phyloP scores from a whole-genome alignment of 176 grass and related monocot genomes.

The Triticum urartu region DNA sequence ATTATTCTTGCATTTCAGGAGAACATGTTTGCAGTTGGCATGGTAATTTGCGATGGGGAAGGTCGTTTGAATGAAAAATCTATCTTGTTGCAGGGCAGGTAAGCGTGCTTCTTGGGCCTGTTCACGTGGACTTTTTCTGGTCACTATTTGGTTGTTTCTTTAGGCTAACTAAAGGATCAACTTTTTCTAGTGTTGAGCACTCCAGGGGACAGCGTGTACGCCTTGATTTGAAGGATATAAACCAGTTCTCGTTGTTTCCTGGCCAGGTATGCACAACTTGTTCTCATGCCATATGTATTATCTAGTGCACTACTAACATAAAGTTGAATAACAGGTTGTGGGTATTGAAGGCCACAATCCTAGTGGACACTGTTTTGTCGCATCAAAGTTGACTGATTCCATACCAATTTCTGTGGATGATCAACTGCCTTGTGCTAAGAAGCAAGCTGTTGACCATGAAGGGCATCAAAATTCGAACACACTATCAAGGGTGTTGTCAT shows the following conservation, averaged over 20 bases:
- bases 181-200: conserved; percentile 59
- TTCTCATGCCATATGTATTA: not conserved
- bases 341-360: conserved; percentile 92
- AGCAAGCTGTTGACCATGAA: conserved; percentile 55
- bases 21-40: conserved; percentile 86
- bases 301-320: conserved; percentile 27
- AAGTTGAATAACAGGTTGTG: conserved; percentile 56
- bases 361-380: conserved; percentile 84
- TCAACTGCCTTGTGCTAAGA: conserved; percentile 69
- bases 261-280: conserved; percentile 59
- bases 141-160: conserved; percentile 20
- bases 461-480: conserved; percentile 36
- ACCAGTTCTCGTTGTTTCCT: conserved; percentile 84
- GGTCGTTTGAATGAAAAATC: conserved; percentile 97
- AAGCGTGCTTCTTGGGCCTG: conserved; percentile 20
- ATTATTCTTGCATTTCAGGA: conserved; percentile 53
- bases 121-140: not conserved
- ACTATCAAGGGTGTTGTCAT: conserved; percentile 51
- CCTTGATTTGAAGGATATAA: conserved; percentile 76
- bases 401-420: conserved; percentile 51
- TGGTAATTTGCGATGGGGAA: conserved; percentile 90
- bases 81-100: conserved; percentile 91
- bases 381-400: conserved; percentile 74
- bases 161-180: conserved; percentile 19
- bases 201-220: conserved; percentile 77